Percentiles rank a stretch among this genome's conserved stretches.
Evolutionary conservation across 2,329 filamentous ascomycete species (phyloP).

Genomic region (Sporothrix globosa): DNA sequence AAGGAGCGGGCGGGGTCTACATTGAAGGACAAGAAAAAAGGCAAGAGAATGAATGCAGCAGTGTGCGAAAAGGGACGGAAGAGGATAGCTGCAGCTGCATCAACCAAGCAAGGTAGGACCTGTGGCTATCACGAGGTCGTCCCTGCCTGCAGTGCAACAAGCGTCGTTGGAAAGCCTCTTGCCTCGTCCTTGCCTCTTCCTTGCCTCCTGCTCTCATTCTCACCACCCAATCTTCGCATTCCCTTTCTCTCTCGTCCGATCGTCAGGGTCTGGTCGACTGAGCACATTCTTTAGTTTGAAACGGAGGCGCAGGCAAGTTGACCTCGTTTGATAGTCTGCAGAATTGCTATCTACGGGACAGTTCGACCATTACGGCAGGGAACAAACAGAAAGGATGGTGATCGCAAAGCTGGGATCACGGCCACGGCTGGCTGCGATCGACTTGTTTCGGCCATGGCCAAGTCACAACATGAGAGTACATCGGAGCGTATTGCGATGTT

Average conservation of each 20-base stretch:
- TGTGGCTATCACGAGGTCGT: slow-evolving; percentile 22
- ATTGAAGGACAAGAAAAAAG: background rate
- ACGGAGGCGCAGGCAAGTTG: background rate
- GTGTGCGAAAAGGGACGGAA: background rate
- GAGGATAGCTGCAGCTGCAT: slow-evolving; percentile 11
- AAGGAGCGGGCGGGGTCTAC: background rate
- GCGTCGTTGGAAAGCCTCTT: background rate
- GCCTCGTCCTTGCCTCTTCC: background rate
- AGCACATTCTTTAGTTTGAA: slow-evolving; percentile 3
- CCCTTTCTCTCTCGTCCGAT: slow-evolving; percentile 19
- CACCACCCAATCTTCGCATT: too few species aligned
- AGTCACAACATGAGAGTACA: slow-evolving; percentile 18
- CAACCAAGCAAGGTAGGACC: background rate
- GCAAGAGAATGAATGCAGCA: background rate
- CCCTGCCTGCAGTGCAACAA: slow-evolving; percentile 22
- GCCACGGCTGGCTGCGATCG: background rate
- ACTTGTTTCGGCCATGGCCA: slow-evolving; percentile 8
- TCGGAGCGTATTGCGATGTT: slow-evolving; percentile 1
- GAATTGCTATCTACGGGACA: slow-evolving; percentile 2
- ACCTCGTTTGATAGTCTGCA: slow-evolving; percentile 17
- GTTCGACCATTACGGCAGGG: slow-evolving; percentile 8
- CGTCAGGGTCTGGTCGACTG: slow-evolving; percentile 22
- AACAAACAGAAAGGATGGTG: background rate
- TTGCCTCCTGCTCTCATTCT: background rate
- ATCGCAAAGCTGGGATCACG: slow-evolving; percentile 12